Evolutionary conservation across 1,284 basidiomycete species (phyloP), one percentile per base, ranked within the genome.

Genomic region (Irpex sp.): DNA sequence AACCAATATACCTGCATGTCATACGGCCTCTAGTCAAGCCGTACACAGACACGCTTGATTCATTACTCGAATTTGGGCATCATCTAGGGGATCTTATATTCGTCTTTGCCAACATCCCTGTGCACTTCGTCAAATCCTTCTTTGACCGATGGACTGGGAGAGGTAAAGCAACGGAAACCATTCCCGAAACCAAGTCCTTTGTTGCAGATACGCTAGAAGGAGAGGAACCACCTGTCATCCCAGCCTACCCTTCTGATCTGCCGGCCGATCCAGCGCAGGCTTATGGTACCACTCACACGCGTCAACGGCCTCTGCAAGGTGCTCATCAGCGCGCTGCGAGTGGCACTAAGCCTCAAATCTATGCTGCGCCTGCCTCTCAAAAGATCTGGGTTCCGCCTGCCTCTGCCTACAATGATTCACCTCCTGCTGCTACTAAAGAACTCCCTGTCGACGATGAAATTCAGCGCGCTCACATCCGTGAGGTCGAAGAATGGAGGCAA

Each of bases 1-100:
- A 93, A 74, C 91, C 90, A 4, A 81, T 92, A 46, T 92, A 84
- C 70, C 77, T 92, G 37, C 87, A 92, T 73, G 74, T 90, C 63
- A 79, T 93, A 39, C 87, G 90, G 15, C 89, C 89, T 37, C 70
- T 88, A 57, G 71, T 91, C 68, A 89, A 87, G 70, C 90, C 90
- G 9, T 88, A 92, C 66, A 80, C 82, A 7, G 68, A 78, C 5
- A 81, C 85, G 0, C 73, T 92, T 36, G 90, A 92, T 68, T 77
- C 83, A 31, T 61, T 82, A 31, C 75, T 92, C 31, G 86, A 89
- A 58, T 66, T 87, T 17, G 74, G 79, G 19, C 78, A 82, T 59
- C 83, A 85, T 71, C 68, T 87, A 51, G 87, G 87, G 31, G 90
- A 92, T 71, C 81, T 92, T 61, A 49, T 85, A n/a, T 78, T 88